These are phyloP conservation scores for Colletotrichum sidae DNA, from an alignment of 2,329 filamentous ascomycete genomes.

Conservation along the genomic window DNA sequence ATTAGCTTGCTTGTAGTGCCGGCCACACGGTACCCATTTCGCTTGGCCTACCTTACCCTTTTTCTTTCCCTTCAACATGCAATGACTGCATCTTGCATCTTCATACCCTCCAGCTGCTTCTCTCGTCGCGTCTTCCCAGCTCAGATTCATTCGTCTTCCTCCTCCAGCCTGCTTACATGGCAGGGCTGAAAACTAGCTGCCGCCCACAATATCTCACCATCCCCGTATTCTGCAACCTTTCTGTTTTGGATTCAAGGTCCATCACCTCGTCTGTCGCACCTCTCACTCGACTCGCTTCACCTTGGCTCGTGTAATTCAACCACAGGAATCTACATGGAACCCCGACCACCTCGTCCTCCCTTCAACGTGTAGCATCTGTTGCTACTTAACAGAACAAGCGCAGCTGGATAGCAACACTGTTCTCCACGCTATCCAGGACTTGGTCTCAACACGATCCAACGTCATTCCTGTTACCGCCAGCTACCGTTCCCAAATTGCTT, in stretches of 20 bases:
- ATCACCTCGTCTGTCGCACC: background rate
- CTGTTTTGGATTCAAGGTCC: no score
- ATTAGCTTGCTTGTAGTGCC: constrained; percentile 29
- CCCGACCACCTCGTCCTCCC: background rate
- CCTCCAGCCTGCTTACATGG: constrained; percentile 8
- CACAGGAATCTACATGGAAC: no score
- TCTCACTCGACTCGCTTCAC: background rate
- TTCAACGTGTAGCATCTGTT: background rate
- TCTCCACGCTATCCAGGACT: constrained; percentile 1
- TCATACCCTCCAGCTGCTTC: constrained; percentile 16
- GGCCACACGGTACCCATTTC: constrained; percentile 28
- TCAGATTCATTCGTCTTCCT: constrained; percentile 17
- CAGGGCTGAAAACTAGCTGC: no score
- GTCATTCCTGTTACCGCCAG: constrained; percentile 24
- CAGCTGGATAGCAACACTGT: constrained; percentile 19
- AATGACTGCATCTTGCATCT: constrained; percentile 15
- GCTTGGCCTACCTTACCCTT: constrained; percentile 15
- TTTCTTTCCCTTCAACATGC: constrained; percentile 3
- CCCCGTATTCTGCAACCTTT: no score
- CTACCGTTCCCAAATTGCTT: constrained; percentile 2
- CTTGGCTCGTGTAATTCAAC: no score
- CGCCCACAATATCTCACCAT: no score
- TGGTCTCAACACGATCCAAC: constrained; percentile 14
- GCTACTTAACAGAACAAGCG: background rate
- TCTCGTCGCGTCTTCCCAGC: background rate